A percentile compares a stretch with the other conserved stretches of the same genome.
Conservation (phyloP, 805 yeast genomes). For the Saccharomycopsis olivae region DNA sequence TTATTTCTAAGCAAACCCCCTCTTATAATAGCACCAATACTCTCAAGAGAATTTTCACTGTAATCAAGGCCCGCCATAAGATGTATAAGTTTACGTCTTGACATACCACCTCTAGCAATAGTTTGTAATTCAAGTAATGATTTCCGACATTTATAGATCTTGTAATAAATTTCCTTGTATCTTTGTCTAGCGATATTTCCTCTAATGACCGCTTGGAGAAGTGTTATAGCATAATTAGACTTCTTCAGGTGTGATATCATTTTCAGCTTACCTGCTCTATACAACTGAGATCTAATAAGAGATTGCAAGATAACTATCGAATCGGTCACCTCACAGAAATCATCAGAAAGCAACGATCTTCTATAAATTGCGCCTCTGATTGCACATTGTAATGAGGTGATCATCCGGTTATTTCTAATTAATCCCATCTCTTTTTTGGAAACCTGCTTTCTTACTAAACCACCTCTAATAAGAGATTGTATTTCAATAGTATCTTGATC, state of each 20-base stretch:
- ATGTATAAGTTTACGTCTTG: conserved; percentile 13
- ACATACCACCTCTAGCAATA: conserved; percentile 22
- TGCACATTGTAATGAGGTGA: conserved; percentile 7
- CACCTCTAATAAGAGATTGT: conserved; percentile 51
- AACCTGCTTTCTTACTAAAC: conserved; percentile 22
- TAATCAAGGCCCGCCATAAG: conserved; percentile 3
- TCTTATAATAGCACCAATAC: conserved; percentile 34
- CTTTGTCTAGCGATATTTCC: conserved; percentile 22
- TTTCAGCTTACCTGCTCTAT: conserved; percentile 21
- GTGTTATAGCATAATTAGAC: conserved; percentile 15
- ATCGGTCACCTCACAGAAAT: conserved; percentile 1
- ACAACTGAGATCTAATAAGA: conserved; percentile 29
- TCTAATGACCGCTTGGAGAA: conserved; percentile 31
- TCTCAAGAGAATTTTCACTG: conserved; percentile 17
- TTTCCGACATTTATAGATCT: conserved; percentile 21
- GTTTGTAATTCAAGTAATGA: conserved; percentile 32
- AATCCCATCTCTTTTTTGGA: conserved; percentile 23
- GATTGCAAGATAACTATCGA: conserved; percentile 27
- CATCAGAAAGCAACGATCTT: background rate
- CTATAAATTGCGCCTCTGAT: conserved; percentile 6
- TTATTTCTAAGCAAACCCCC: conserved; percentile 35
- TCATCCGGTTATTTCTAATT: conserved; percentile 18
- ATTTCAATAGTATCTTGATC: conserved; percentile 28
- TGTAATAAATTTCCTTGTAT: conserved; percentile 6
- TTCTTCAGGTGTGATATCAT: background rate